phyloP scores from a whole-genome alignment of 2,329 filamentous ascomycete genomes.

The Trichothecium sympodiale region DNA sequence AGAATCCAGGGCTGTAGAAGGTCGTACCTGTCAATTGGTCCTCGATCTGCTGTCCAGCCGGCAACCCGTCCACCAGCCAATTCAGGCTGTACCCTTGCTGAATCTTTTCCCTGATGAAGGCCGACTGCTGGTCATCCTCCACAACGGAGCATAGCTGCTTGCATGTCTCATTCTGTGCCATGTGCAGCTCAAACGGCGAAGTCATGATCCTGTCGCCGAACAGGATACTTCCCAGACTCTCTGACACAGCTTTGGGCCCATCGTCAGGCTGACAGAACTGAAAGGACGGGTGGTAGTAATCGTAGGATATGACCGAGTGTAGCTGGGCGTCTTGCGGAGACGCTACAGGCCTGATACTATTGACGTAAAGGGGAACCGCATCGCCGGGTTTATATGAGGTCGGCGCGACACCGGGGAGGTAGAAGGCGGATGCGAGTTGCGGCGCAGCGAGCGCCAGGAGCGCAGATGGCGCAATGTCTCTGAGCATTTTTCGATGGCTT shows the following conservation, averaged over 20 bases:
- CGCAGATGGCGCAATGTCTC: conserved; percentile 34
- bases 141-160: conserved; percentile 63
- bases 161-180: conserved; percentile 81
- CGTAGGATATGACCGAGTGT: conserved; percentile 88
- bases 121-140: conserved; percentile 53
- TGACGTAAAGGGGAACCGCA: conserved; percentile 79
- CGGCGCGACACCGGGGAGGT: conserved; percentile 90
- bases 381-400: conserved; percentile 79
- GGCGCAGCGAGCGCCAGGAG: conserved; percentile 39
- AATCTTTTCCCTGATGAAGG: conserved; percentile 77
- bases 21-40: conserved; percentile 66
- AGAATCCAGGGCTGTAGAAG: conserved; percentile 88
- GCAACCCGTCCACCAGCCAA: conserved; percentile 90
- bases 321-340: conserved; percentile 68
- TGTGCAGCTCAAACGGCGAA: conserved; percentile 83
- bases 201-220: conserved; percentile 96
- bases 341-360: conserved; percentile 78
- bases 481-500: conserved; percentile 31
- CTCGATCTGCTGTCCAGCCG: conserved; percentile 71
- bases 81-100: conserved; percentile 82
- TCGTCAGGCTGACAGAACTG: conserved; percentile 75
- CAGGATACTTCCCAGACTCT: conserved; percentile 81
- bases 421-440: conserved; percentile 63
- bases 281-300: conserved; percentile 86
- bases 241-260: conserved; percentile 69